Base-by-base conservation (phyloP, 768 basidiomycete genomes). In the Boletellus sp. region DNA sequence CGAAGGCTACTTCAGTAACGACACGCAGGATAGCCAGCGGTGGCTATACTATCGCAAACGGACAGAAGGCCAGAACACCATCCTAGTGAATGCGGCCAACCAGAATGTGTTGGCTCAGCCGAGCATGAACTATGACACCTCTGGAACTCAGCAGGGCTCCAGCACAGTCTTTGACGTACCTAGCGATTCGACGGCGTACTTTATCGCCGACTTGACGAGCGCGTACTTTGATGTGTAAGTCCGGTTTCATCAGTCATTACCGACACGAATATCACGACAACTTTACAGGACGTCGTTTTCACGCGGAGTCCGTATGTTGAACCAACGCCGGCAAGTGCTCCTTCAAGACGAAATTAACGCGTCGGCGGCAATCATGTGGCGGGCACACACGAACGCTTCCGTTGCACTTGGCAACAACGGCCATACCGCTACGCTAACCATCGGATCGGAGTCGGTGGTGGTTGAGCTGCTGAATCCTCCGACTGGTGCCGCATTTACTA, bases 21-120 rank as follows among this genome's bases (percentile, higher is more conserved):
- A 90, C 56, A 64, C 68, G 0, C 92, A 95, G 66, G 70, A 74
- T 51, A 78, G 83, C 41, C 65, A 72, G 20, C 78, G 95, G 47
- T 98, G 94, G 94, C 60, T 79, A 54, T 98, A 96, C 73, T 99
- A 96, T 77, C 80, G 94, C 65, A 98, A 94, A 77, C 83, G 85
- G 72, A 96, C 95, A 4, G 92, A 95, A 70, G 96, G 96, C 3
- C 96, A 99, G 74, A 99, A 98, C 74, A 94, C 93, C 6, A 76
- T 99, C 54, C 62, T 94, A 46, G 77, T 97, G 56, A 78, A 78
- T 58, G 72, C 74, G 53, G 64, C 70, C 28, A 97, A 98, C 72
- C 96, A 99, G 71, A 78, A 84, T 52, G 90, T 96, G 40, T 65
- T 72, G 16, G 81, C 79, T 17, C 74, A 78, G 4, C 87, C 92